Evolutionary conservation across 352 stramenopile genomes (phyloP), one percentile per base, ranked within the genome.

Genomic region (Phytopythium kandeliae): DNA sequence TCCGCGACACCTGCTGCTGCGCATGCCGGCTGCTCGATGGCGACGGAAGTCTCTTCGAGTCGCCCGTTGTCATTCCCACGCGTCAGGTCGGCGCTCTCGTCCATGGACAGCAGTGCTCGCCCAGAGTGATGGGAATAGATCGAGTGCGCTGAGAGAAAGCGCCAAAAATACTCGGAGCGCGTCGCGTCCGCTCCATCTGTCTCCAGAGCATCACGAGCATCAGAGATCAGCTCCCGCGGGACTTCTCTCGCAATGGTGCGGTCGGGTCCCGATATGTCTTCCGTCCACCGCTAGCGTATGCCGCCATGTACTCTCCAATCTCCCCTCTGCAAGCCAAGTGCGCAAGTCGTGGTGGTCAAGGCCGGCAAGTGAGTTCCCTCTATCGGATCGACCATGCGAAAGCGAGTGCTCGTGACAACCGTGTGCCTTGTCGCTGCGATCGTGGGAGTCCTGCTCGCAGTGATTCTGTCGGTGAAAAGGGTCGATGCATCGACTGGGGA

Each of bases 111-210:
- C n/a, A n/a, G n/a, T n/a, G n/a, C 16, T 16, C 9, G 19, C 6
- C 1, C 34, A 12, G 31, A 24, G 3, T 3, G 46, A 52, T 44
- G 3, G 35, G 34, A 52, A 52, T 43, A 52, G 46, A 52, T 12
- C 26, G 26, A 37, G 4, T 12, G n/a, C 15, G 9, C 16, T 12
- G 15, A 24, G n/a, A 13, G 28, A 10, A 9, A 4, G 41, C 13
- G 30, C 22, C 46, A 31, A 42, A 52, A 52, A 51, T 51, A 51
- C n/a, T n/a, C n/a, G n/a, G n/a, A n/a, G n/a, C 43, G 26, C 10
- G 11, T 48, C 43, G 11, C 43, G n/a, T 24, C 22, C 12, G 19
- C n/a, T 35, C 25, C 26, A 44, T 44, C 37, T 26, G 9, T 4
- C 11, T 13, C 24, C 21, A 9, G 9, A 4, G 9, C 19, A 28